Evolutionary conservation across 1,139 yeast genomes (phyloP).

Genomic region (Suzukiozyma palmioleophila): DNA sequence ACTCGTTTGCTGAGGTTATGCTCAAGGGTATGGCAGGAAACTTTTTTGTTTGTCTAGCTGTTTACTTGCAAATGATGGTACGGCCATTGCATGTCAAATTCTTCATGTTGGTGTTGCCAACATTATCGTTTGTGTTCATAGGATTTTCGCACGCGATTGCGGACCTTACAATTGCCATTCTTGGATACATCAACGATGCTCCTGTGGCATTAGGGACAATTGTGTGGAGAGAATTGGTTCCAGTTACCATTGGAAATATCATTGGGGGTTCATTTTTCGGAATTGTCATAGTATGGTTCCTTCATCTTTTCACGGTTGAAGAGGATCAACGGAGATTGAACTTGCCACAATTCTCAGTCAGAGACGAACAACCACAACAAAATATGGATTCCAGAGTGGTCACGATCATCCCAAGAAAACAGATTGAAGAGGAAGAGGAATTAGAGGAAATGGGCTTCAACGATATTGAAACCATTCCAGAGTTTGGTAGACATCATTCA

Average conservation of each 20-base stretch:
- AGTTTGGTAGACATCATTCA: not conserved
- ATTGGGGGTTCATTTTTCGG: conserved; percentile 69
- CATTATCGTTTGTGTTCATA: conserved; percentile 67
- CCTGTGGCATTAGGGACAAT: conserved; percentile 56
- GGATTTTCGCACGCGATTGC: conserved; percentile 82
- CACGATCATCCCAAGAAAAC: conserved; percentile 22
- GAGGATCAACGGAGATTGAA: conserved; percentile 55
- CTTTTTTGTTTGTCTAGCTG: conserved; percentile 69
- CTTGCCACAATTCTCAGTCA: conserved; percentile 62
- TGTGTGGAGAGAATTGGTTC: conserved; percentile 67
- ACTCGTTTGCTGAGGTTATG: conserved; percentile 54
- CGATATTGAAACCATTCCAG: not conserved
- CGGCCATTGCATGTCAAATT: conserved; percentile 78
- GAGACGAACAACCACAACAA: conserved; percentile 77
- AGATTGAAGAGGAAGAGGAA: conserved; percentile 9
- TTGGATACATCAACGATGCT: conserved; percentile 65
- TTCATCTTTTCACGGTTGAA: conserved; percentile 68
- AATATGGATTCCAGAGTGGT: conserved; percentile 76
- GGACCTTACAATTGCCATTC: conserved; percentile 64
- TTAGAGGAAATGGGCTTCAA: conserved; percentile 7
- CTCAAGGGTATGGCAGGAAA: conserved; percentile 70
- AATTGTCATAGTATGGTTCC: conserved; percentile 58
- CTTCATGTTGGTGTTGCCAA: conserved; percentile 58
- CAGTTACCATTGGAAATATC: conserved; percentile 66
- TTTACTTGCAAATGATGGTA: conserved; percentile 70